Conservation (phyloP, 2,329 filamentous ascomycete species). For the Botryotinia calthae region DNA sequence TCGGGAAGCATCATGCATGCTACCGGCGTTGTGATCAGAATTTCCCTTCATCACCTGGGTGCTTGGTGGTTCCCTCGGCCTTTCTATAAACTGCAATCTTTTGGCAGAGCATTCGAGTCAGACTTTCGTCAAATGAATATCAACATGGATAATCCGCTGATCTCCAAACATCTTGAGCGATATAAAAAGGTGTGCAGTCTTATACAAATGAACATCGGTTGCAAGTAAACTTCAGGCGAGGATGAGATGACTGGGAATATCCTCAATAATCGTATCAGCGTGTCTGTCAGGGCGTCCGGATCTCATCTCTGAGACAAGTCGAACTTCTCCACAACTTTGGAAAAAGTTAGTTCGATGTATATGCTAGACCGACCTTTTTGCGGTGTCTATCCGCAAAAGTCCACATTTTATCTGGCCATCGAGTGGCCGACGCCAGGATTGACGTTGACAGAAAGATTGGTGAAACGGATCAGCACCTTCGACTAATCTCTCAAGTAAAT, state of each 20-base stretch:
- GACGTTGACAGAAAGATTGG: slow-evolving; percentile 2
- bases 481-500: slow-evolving; percentile 11
- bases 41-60: background rate
- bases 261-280: background rate
- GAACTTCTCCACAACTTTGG: background rate
- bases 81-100: slow-evolving; percentile 4
- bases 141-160: slow-evolving; percentile 11
- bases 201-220: background rate
- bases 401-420: slow-evolving; percentile 11
- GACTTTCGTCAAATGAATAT: slow-evolving; percentile 5
- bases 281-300: background rate
- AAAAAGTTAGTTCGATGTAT: background rate
- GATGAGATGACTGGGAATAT: background rate
- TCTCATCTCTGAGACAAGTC: slow-evolving; percentile 12
- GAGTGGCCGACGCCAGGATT: slow-evolving; percentile 2
- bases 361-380: slow-evolving; percentile 5
- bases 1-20: slow-evolving; percentile 12
- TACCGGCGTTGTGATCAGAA: slow-evolving; percentile 3
- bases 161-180: background rate
- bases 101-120: slow-evolving; percentile 10
- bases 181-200: background rate
- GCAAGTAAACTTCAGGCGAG: background rate
- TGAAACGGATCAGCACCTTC: slow-evolving; percentile 19
- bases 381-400: slow-evolving; percentile 7
- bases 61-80: background rate